phyloP scores from a whole-genome alignment of 345 rosid species.

The Aegle marmelos region DNA sequence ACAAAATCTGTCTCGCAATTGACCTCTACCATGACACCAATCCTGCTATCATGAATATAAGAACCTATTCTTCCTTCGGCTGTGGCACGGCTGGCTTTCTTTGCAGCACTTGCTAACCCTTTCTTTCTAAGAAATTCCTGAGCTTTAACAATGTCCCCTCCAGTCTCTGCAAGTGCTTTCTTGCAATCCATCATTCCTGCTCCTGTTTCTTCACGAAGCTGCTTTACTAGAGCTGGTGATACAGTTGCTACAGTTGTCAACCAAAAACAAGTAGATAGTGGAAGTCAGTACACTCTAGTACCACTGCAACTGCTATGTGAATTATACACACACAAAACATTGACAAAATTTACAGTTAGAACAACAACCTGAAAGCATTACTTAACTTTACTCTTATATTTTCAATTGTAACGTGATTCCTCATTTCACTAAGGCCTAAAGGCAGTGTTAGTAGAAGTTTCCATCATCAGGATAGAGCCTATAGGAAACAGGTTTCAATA shows the following conservation, averaged over 20 bases:
- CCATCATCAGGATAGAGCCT: background rate
- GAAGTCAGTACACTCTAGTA: background rate
- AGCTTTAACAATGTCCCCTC: constrained; percentile 82
- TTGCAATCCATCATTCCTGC: constrained; percentile 99
- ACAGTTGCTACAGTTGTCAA: constrained; percentile 42
- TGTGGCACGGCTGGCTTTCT: constrained; percentile 85
- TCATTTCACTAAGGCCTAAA: constrained; percentile 3
- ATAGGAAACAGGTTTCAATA: background rate
- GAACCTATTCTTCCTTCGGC: constrained; percentile 96
- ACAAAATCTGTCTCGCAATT: constrained; percentile 97
- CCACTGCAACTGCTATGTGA: background rate
- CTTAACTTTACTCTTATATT: background rate
- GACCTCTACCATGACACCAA: constrained; percentile 89
- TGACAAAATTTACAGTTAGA: background rate
- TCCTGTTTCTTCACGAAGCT: constrained; percentile 94
- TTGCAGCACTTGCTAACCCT: constrained; percentile 92
- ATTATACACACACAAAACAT: background rate
- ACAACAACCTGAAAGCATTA: background rate
- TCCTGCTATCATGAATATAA: constrained; percentile 93
- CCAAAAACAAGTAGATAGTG: background rate
- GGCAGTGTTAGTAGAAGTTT: background rate
- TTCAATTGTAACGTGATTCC: background rate
- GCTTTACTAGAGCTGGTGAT: constrained; percentile 89
- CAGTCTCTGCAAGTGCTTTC: constrained; percentile 77
- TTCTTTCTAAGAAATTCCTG: constrained; percentile 91